A percentile compares a stretch with the other conserved stretches of the same genome.
Evolutionary conservation across 2,329 filamentous ascomycete species (phyloP).

Genomic region (Aspergillus transmontanensis): DNA sequence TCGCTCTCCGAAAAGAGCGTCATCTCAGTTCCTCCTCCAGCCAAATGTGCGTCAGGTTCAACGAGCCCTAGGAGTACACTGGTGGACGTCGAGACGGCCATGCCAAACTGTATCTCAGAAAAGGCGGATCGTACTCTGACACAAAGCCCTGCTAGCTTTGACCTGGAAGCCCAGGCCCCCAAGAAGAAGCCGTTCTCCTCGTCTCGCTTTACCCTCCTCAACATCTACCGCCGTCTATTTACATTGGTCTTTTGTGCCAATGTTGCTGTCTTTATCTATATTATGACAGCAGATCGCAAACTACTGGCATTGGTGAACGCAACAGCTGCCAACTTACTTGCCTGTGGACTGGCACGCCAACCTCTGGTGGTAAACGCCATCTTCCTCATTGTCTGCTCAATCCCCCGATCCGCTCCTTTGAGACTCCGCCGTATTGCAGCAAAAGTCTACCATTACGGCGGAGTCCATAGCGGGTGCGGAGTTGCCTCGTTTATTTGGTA

Average conservation of each 20-base stretch:
- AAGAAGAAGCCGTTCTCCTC: slow-evolving; percentile 29
- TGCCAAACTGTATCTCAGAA: slow-evolving; percentile 19
- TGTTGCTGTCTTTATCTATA: slow-evolving; percentile 38
- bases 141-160: slow-evolving; percentile 19
- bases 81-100: slow-evolving; percentile 19
- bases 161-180: slow-evolving; percentile 33
- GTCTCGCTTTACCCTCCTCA: slow-evolving; percentile 40
- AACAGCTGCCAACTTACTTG: slow-evolving; percentile 49
- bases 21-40: slow-evolving; percentile 21
- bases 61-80: slow-evolving; percentile 24
- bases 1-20: slow-evolving; percentile 16
- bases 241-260: slow-evolving; percentile 45
- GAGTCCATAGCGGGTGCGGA: slow-evolving; percentile 56
- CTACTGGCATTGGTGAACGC: slow-evolving; percentile 46
- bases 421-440: slow-evolving; percentile 49
- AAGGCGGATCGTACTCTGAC: slow-evolving; percentile 19
- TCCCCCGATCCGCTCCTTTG: slow-evolving; percentile 50
- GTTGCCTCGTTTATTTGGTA: slow-evolving; percentile 54
- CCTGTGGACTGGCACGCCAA: slow-evolving; percentile 53
- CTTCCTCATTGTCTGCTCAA: slow-evolving; percentile 48
- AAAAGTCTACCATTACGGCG: slow-evolving; percentile 58
- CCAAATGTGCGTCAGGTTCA: slow-evolving; percentile 16
- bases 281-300: slow-evolving; percentile 39
- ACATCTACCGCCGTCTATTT: slow-evolving; percentile 48
- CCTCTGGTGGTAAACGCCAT: slow-evolving; percentile 57